Percentiles rank a stretch among this genome's conserved stretches.
These are phyloP conservation scores for Neoascochyta sp. DNA, from an alignment of 2,329 filamentous ascomycete species.

Conservation along the genomic window DNA sequence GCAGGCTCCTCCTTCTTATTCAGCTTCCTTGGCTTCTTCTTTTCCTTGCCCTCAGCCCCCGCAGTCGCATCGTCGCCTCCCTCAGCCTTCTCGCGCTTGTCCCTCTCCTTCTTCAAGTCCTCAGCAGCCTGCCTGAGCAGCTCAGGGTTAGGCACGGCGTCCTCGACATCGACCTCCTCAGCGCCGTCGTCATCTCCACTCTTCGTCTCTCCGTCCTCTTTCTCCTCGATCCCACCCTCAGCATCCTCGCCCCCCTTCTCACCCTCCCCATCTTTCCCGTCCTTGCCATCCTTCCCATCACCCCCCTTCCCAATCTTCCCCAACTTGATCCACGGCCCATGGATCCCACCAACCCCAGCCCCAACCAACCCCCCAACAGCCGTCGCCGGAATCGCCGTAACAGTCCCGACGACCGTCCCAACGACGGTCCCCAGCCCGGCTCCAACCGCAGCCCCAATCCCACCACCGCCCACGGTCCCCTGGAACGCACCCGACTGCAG, in stretches of 20 bases:
- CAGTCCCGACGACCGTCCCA: slow-evolving; percentile 39
- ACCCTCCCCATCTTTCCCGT: slow-evolving; percentile 5
- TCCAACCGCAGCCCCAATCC: slow-evolving; percentile 42
- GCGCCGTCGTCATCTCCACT: slow-evolving; percentile 1
- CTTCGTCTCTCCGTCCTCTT: slow-evolving; percentile 5
- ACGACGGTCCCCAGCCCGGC: slow-evolving; percentile 43
- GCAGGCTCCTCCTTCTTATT: slow-evolving; percentile 9
- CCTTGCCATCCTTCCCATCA: slow-evolving; percentile 8
- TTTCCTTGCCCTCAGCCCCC: slow-evolving; percentile 4
- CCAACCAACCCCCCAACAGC: slow-evolving; percentile 42
- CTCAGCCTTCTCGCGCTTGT: slow-evolving; percentile 9
- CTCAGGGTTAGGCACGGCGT: slow-evolving; percentile 26
- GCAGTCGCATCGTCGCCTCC: slow-evolving; percentile 3
- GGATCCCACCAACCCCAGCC: slow-evolving; percentile 40
- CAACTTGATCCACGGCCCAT: slow-evolving; percentile 45
- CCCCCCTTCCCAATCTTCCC: slow-evolving; percentile 16
- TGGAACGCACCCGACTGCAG: slow-evolving; percentile 40
- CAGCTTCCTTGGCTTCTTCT: background rate
- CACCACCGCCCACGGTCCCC: slow-evolving; percentile 41
- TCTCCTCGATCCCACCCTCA: slow-evolving; percentile 6
- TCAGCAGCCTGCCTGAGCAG: slow-evolving; percentile 23
- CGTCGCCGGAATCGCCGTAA: slow-evolving; percentile 41
- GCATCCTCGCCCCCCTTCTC: slow-evolving; percentile 9
- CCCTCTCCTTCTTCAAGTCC: slow-evolving; percentile 16
- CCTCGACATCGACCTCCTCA: slow-evolving; percentile 17